A percentile compares a stretch with the other conserved stretches of the same genome.
Evolutionary conservation across 805 yeast genomes (phyloP).

Genomic region (Cyberlindnera xishuangbannaensis): DNA sequence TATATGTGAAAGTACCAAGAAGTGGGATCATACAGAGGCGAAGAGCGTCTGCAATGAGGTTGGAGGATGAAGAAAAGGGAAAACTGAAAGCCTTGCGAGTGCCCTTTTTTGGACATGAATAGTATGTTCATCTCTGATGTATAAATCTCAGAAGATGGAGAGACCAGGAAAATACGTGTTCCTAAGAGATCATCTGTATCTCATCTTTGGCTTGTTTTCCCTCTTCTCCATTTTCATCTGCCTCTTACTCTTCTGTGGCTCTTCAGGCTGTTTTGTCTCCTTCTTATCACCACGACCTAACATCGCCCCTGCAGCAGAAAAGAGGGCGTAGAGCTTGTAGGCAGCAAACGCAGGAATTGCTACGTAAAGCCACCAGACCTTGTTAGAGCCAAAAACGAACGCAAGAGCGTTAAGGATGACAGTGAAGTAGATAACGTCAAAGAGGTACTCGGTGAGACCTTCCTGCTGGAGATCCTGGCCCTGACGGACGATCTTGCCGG

Average conservation of each 20-base stretch:
- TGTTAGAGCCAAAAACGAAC: constrained; percentile 39
- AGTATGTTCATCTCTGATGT: no score
- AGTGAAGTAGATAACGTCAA: constrained; percentile 49
- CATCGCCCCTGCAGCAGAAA: constrained; percentile 22
- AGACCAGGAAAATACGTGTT: no score
- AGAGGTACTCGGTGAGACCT: constrained; percentile 49
- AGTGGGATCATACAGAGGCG: no score
- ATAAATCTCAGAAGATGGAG: no score
- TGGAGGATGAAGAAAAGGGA: no score
- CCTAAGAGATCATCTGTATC: constrained; percentile 30
- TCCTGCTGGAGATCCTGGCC: constrained; percentile 45
- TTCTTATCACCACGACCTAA: constrained; percentile 18
- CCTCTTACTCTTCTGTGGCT: constrained; percentile 32
- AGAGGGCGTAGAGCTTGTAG: constrained; percentile 37
- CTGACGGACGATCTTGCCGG: constrained; percentile 33
- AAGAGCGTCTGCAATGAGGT: no score
- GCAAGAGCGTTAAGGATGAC: constrained; percentile 41
- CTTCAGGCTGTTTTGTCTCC: constrained; percentile 1
- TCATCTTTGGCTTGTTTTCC: constrained; percentile 32
- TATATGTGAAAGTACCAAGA: no score
- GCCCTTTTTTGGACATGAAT: no score
- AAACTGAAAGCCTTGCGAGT: no score
- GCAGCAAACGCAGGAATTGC: constrained; percentile 40
- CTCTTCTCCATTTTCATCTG: constrained; percentile 35
- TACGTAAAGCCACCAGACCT: constrained; percentile 39